Evolutionary conservation across 116 monocot species (phyloP).

Genomic region (Trichopus zeylanicus): DNA sequence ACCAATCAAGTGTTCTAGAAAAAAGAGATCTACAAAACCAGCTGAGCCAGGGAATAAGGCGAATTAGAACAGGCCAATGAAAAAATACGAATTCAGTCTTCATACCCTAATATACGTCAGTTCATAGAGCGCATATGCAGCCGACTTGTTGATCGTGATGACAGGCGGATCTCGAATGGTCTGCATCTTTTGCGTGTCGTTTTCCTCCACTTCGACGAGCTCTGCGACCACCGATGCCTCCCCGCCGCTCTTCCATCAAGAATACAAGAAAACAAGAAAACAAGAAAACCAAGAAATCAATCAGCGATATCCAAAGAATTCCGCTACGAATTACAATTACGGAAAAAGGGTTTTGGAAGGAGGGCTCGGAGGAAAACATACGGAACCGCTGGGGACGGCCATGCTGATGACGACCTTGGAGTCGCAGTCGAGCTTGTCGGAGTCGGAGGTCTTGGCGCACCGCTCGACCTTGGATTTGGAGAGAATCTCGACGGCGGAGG

Average conservation of each 20-base stretch:
- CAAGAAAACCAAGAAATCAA: too few relatives aligned
- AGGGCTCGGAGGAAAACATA: constrained; percentile 16
- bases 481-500: constrained; percentile 45
- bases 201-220: constrained; percentile 81
- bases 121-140: constrained; percentile 86
- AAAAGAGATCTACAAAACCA: too few relatives aligned
- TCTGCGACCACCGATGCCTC: constrained; percentile 85
- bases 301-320: too few relatives aligned
- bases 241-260: constrained; percentile 53
- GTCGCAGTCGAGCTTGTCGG: constrained; percentile 51
- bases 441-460: constrained; percentile 45
- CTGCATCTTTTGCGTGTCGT: constrained; percentile 59
- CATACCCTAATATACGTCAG: constrained; percentile 71
- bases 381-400: constrained; percentile 89
- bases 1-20: too few relatives aligned
- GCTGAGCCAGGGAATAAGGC: too few relatives aligned
- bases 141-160: constrained; percentile 85
- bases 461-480: constrained; percentile 63
- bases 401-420: constrained; percentile 81
- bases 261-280: neutral
- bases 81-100: too few relatives aligned
- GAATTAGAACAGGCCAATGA: too few relatives aligned
- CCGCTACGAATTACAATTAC: too few relatives aligned
- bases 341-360: too few relatives aligned
- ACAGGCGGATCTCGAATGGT: constrained; percentile 68